These are phyloP conservation scores for Mallotus nudiflorus DNA, from an alignment of 345 rosid genomes.

Conservation along the genomic window DNA sequence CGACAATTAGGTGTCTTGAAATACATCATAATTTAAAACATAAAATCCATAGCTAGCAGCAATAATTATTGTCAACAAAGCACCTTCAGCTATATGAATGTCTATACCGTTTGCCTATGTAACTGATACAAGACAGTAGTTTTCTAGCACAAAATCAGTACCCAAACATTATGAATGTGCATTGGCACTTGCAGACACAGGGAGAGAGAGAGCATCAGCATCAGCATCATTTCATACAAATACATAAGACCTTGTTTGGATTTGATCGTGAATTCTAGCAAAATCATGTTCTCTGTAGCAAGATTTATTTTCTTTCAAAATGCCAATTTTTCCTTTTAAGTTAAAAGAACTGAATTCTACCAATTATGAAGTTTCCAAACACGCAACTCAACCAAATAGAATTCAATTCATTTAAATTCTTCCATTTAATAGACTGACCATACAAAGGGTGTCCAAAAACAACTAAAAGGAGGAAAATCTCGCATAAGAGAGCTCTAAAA, in stretches of 20 bases:
- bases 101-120: neutral
- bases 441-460: too few species aligned
- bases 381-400: too few species aligned
- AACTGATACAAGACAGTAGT: neutral
- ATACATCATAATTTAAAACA: neutral
- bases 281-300: neutral
- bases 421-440: too few species aligned
- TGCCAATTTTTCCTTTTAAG: too few species aligned
- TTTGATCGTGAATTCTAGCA: neutral
- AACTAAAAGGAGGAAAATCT: too few species aligned
- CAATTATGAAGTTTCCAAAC: too few species aligned
- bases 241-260: neutral
- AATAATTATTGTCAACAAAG: neutral
- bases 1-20: neutral
- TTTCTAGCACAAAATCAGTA: neutral
- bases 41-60: neutral
- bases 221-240: neutral
- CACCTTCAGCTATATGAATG: constrained; percentile 4
- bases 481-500: too few species aligned
- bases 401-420: too few species aligned
- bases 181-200: neutral
- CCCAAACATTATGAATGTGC: neutral
- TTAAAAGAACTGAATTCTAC: too few species aligned
- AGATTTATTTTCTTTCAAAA: neutral
- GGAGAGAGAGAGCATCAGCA: constrained; percentile 1